Conservation (phyloP, 768 basidiomycete genomes). For the Amanita jacksonii region DNA sequence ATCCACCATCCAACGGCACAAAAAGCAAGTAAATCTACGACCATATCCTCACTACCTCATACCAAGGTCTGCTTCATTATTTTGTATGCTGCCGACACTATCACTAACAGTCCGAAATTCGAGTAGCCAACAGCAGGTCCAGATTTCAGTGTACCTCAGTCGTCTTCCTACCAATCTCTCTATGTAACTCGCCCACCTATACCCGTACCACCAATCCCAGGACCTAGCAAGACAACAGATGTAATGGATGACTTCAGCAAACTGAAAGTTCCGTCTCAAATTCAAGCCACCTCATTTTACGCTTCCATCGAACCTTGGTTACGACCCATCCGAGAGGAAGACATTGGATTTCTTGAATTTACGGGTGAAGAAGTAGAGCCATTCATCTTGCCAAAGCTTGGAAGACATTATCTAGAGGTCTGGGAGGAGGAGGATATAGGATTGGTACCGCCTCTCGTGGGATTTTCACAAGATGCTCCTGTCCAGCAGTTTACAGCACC, state of each 20-base stretch:
- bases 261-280: slow-evolving; percentile 66
- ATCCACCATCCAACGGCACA: slow-evolving; percentile 29
- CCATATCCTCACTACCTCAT: slow-evolving; percentile 30
- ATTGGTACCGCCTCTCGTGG: slow-evolving; percentile 21
- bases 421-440: slow-evolving; percentile 90
- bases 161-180: slow-evolving; percentile 26
- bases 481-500: slow-evolving; percentile 35
- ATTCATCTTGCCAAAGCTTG: slow-evolving; percentile 79
- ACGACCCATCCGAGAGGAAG: slow-evolving; percentile 87
- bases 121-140: slow-evolving; percentile 29
- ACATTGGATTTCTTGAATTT: slow-evolving; percentile 87
- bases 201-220: slow-evolving; percentile 56
- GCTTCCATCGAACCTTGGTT: slow-evolving; percentile 84
- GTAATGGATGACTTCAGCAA: slow-evolving; percentile 88
- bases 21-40: slow-evolving; percentile 48
- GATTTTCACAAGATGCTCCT: slow-evolving; percentile 26
- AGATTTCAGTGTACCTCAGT: slow-evolving; percentile 52
- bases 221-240: slow-evolving; percentile 75
- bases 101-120: slow-evolving; percentile 1
- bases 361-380: slow-evolving; percentile 87
- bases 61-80: slow-evolving; percentile 34
- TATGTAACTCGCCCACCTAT: slow-evolving; percentile 50
- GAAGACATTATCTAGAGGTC: slow-evolving; percentile 75
- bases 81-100: too few species aligned
- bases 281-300: slow-evolving; percentile 70